Evolutionary conservation across 345 rosid genomes (phyloP).

Genomic region (Ricinus communis): DNA sequence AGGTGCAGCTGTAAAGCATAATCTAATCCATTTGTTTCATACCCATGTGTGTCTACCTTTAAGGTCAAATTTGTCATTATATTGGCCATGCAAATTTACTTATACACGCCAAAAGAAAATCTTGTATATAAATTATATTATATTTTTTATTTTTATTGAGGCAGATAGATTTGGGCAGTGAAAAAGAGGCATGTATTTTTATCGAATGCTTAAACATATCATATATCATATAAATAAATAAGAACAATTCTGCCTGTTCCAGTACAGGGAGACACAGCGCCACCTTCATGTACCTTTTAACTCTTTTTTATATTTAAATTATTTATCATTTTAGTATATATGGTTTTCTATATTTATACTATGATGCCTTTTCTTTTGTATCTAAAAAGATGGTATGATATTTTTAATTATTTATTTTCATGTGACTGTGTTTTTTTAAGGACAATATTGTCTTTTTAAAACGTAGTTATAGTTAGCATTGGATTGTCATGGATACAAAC

Average conservation of each 20-base stretch:
- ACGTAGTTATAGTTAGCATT: no score
- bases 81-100: conserved; percentile 11
- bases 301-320: neutral
- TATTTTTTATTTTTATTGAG: conserved; percentile 16
- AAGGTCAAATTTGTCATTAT: conserved; percentile 5
- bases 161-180: conserved; percentile 50
- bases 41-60: conserved; percentile 4
- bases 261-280: conserved; percentile 58
- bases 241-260: conserved; percentile 36
- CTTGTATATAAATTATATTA: neutral
- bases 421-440: no score
- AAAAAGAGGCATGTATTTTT: conserved; percentile 48
- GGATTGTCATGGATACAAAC: no score
- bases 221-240: neutral
- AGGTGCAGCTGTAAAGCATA: conserved; percentile 31
- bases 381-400: no score
- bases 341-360: no score
- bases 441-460: neutral
- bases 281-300: conserved; percentile 43
- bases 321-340: neutral
- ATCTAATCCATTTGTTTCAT: conserved; percentile 2
- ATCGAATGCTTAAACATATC: conserved; percentile 33
- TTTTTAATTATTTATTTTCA: no score
- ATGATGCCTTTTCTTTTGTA: no score
- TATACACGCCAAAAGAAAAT: no score